These are phyloP conservation scores for Nitzschia sp. DNA, from an alignment of 108 stramenopile species.

Conservation along the genomic window DNA sequence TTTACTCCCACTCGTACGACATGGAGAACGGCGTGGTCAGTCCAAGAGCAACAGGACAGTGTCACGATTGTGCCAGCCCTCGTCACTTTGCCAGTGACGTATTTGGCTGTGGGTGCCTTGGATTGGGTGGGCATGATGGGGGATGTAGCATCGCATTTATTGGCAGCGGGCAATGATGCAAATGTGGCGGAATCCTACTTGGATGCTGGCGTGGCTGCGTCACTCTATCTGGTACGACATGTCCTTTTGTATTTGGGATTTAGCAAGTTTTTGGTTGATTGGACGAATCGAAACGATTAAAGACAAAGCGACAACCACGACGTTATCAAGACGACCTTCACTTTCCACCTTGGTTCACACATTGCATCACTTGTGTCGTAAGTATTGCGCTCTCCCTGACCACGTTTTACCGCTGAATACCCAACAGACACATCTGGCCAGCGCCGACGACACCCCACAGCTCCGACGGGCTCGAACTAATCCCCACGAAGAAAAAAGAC, in stretches of 20 bases:
- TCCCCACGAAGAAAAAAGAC: no score
- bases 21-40: constrained; percentile 77
- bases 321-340: no score
- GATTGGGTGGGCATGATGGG: constrained; percentile 79
- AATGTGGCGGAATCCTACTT: constrained; percentile 10
- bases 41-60: constrained; percentile 11
- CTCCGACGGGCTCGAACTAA: no score
- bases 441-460: no score
- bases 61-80: constrained; percentile 5
- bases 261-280: constrained; percentile 76
- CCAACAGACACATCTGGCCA: no score
- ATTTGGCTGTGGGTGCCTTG: constrained; percentile 70
- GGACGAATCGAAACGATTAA: constrained; percentile 35
- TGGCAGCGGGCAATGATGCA: not conserved
- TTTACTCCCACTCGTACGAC: constrained; percentile 49
- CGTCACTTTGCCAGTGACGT: constrained; percentile 53
- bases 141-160: constrained; percentile 23
- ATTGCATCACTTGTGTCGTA: no score
- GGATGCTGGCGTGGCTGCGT: constrained; percentile 22
- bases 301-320: not conserved
- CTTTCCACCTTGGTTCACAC: no score
- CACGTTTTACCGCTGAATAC: no score
- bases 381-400: no score
- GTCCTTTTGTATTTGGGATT: constrained; percentile 71
- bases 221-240: constrained; percentile 67